phyloP scores from a whole-genome alignment of 2,329 filamentous ascomycete genomes.

The Stachybotrys echinatus region DNA sequence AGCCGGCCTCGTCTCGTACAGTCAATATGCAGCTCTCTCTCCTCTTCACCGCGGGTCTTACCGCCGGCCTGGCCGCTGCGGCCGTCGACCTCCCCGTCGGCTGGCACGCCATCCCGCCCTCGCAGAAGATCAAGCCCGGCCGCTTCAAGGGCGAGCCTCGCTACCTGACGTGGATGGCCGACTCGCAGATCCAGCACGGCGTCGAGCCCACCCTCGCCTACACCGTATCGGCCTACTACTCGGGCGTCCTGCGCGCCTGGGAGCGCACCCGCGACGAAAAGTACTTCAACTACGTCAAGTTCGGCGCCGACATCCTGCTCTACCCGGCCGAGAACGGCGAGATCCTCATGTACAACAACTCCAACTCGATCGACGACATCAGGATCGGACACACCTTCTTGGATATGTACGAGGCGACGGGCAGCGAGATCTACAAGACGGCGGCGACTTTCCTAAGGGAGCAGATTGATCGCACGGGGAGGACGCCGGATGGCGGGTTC shows the following conservation, averaged over 20 bases:
- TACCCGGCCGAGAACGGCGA: conserved; percentile 15
- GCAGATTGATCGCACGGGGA: conserved; percentile 10
- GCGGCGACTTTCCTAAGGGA: conserved; percentile 8
- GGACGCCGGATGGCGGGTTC: conserved; percentile 10
- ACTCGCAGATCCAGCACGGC: conserved; percentile 19
- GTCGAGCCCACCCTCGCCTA: conserved; percentile 18
- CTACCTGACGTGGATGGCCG: conserved; percentile 20
- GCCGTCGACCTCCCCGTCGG: conserved; percentile 6
- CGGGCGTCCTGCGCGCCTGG: conserved; percentile 9
- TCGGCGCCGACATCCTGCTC: conserved; percentile 12
- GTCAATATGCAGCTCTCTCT: too few relatives aligned
- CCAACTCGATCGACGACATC: conserved; percentile 12
- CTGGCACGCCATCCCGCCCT: conserved; percentile 10
- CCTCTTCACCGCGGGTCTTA: too few relatives aligned
- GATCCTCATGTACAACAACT: conserved; percentile 11
- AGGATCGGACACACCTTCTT: conserved; percentile 11
- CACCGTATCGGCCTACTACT: conserved; percentile 13
- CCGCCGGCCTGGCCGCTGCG: too few relatives aligned
- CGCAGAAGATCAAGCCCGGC: conserved; percentile 5
- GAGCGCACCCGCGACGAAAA: conserved; percentile 14
- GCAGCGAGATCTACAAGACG: conserved; percentile 10
- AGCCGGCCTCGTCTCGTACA: too few relatives aligned
- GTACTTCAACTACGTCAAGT: conserved; percentile 18
- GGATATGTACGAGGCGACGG: conserved; percentile 10
- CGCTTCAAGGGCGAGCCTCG: conserved; percentile 9